Percentiles rank a stretch among this genome's conserved stretches.
Conservation (phyloP, 106 monocot species). For the Agapanthus africanus region DNA sequence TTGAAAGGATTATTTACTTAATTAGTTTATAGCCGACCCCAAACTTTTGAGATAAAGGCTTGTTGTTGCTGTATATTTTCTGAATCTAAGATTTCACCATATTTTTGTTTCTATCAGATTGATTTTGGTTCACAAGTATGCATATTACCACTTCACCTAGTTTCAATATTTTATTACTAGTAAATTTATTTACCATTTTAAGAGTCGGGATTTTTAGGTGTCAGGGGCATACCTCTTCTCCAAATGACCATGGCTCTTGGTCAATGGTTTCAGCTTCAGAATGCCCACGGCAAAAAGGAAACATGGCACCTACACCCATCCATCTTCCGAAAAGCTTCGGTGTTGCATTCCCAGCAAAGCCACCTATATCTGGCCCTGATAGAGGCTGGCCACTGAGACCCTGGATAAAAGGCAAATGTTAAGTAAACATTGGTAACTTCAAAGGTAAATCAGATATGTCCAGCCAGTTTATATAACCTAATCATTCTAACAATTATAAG, state of each 20-base stretch:
- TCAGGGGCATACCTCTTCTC: conserved; percentile 58
- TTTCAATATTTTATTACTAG: neutral
- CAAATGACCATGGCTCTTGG: conserved; percentile 84
- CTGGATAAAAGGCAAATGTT: conserved; percentile 24
- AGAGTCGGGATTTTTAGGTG: neutral
- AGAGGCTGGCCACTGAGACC: conserved; percentile 96
- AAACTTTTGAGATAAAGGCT: no score
- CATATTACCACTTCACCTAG: neutral
- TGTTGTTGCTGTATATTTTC: no score
- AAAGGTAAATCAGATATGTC: neutral
- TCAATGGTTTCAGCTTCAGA: conserved; percentile 62
- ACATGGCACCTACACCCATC: conserved; percentile 90
- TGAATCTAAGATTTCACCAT: neutral
- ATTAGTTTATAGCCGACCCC: no score
- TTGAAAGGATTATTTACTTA: no score
- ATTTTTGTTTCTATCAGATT: neutral
- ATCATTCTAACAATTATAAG: neutral
- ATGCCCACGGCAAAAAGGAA: conserved; percentile 94
- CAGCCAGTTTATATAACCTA: neutral
- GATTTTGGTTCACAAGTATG: neutral
- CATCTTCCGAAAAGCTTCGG: conserved; percentile 87
- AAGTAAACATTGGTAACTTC: neutral
- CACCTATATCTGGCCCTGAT: conserved; percentile 85
- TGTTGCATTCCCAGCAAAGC: conserved; percentile 72
- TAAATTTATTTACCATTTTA: neutral